These are phyloP conservation scores for Incumbomyces delicatus DNA, from an alignment of 2,329 filamentous ascomycete genomes.

Conservation along the genomic window DNA sequence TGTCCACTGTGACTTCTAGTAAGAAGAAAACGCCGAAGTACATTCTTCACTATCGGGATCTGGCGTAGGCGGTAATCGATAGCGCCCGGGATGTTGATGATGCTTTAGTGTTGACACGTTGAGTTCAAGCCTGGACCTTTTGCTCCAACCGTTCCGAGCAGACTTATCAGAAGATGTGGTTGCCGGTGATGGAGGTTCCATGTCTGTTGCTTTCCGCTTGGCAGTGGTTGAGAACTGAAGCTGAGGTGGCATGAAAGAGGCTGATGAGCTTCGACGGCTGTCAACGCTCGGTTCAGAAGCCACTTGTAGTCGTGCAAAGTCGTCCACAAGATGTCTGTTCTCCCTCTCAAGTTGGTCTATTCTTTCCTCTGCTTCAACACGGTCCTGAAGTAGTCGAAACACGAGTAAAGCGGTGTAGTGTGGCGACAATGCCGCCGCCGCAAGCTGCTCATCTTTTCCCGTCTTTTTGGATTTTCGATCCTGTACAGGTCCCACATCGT, in stretches of 20 bases:
- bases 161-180: background rate
- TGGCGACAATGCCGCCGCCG: conserved; percentile 12
- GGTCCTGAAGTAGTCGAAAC: conserved; percentile 11
- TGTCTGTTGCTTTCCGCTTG: background rate
- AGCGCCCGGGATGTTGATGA: background rate
- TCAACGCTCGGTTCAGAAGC: background rate
- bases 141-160: background rate
- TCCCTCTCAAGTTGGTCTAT: background rate
- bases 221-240: background rate
- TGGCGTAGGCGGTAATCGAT: conserved; percentile 1
- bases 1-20: background rate
- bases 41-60: background rate
- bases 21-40: background rate
- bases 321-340: background rate
- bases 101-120: background rate
- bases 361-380: conserved; percentile 3
- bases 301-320: background rate
- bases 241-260: background rate
- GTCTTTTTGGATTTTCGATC: conserved; percentile 11
- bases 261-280: background rate
- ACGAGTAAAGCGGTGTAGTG: conserved; percentile 12
- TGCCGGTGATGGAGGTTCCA: background rate
- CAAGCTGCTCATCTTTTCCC: conserved; percentile 17
- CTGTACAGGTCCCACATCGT: conserved; percentile 7
- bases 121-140: background rate